Conservation (phyloP, 495 filamentous ascomycete species). For the Sporormia fimetaria region DNA sequence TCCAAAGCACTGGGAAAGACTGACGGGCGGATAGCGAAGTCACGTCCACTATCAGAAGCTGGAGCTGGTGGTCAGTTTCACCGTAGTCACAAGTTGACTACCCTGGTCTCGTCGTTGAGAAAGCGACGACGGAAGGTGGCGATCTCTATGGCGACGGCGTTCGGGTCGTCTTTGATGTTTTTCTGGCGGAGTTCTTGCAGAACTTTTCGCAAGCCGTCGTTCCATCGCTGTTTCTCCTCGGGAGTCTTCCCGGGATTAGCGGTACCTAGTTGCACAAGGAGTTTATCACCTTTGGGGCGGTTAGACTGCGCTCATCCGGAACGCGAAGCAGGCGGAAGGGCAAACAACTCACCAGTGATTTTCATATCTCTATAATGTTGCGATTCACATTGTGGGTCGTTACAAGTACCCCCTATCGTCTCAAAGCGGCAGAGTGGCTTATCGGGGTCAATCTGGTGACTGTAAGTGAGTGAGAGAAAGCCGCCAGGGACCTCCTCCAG, state of each 20-base stretch:
- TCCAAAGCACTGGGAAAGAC: too few relatives aligned
- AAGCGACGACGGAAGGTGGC: slow-evolving; percentile 67
- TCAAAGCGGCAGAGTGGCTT: slow-evolving; percentile 65
- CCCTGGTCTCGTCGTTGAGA: slow-evolving; percentile 40
- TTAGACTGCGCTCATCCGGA: slow-evolving; percentile 44
- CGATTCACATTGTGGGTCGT: slow-evolving; percentile 52
- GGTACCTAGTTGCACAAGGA: slow-evolving; percentile 71
- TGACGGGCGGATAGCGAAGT: not conserved
- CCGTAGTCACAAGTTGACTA: slow-evolving; percentile 29
- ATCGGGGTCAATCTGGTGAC: slow-evolving; percentile 67
- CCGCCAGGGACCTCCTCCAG: slow-evolving; percentile 56
- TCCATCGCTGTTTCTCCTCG: slow-evolving; percentile 61
- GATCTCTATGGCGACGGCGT: slow-evolving; percentile 69
- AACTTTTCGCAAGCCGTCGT: slow-evolving; percentile 60
- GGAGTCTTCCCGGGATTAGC: slow-evolving; percentile 55
- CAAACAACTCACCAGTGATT: slow-evolving; percentile 62
- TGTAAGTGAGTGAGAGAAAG: slow-evolving; percentile 84
- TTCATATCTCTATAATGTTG: slow-evolving; percentile 75
- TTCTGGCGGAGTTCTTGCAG: slow-evolving; percentile 56
- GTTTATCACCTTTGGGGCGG: slow-evolving; percentile 69
- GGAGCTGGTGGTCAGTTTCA: slow-evolving; percentile 1
- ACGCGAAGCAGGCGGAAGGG: not conserved
- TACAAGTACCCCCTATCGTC: slow-evolving; percentile 61
- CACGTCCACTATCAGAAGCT: not conserved
- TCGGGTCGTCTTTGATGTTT: slow-evolving; percentile 63